Evolutionary conservation across 208 protist species (phyloP).

Genomic region (Crithidia mellificae): DNA sequence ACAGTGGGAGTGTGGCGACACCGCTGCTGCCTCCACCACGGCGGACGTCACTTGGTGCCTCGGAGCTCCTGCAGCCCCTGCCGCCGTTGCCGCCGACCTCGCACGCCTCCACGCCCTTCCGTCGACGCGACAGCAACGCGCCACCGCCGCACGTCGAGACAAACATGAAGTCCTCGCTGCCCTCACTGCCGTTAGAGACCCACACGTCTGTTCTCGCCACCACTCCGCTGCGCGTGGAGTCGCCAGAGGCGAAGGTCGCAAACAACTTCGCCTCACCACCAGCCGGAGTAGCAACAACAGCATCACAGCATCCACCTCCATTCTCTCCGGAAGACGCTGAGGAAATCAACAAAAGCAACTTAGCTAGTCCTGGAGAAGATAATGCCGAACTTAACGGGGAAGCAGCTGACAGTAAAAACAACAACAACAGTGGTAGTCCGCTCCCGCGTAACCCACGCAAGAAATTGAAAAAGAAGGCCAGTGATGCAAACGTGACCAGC

Average conservation of each 20-base stretch:
- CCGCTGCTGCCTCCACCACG: neutral
- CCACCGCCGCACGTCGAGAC: neutral
- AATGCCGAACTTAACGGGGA: neutral
- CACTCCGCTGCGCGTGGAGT: neutral
- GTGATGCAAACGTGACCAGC: neutral
- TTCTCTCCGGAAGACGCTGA: no score
- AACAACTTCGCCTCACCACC: no score
- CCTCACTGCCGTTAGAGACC: neutral
- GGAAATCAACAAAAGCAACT: neutral
- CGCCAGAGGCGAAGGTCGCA: neutral
- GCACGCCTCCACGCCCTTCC: neutral
- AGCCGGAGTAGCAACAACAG: neutral
- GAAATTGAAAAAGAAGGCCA: neutral
- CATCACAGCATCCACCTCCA: neutral
- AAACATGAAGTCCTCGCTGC: neutral
- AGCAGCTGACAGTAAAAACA: neutral
- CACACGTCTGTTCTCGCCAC: neutral
- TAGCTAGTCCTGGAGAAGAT: neutral
- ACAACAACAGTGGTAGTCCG: neutral
- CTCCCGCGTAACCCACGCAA: neutral
- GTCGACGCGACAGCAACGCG: neutral
- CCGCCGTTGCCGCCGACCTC: neutral
- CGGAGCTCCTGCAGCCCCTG: neutral
- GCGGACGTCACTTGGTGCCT: neutral
- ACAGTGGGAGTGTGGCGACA: neutral